phyloP scores from a whole-genome alignment of 371 early-diverging fungal species.

The Ordospora pajunii region DNA sequence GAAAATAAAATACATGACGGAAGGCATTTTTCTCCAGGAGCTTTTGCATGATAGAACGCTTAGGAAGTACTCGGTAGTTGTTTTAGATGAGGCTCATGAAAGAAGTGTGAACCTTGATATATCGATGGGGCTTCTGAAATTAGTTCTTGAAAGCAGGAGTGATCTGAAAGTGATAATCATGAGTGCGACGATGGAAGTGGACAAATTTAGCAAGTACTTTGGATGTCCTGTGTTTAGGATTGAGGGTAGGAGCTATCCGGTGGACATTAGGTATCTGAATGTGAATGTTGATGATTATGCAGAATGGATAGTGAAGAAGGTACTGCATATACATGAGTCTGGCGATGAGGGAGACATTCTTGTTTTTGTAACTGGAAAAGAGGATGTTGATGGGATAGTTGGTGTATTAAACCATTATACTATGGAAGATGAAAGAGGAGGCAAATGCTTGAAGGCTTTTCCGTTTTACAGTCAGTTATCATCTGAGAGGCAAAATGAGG shows the following conservation, averaged over 20 bases:
- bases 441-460: not conserved
- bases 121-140: conserved; percentile 35
- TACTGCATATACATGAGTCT: conserved; percentile 6
- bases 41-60: conserved; percentile 1
- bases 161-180: conserved; percentile 64
- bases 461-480: conserved; percentile 54
- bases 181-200: conserved; percentile 71
- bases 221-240: conserved; percentile 67
- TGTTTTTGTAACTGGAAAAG: conserved; percentile 51
- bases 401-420: not conserved
- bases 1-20: conserved; percentile 48
- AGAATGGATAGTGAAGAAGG: conserved; percentile 22
- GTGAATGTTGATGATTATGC: conserved; percentile 37
- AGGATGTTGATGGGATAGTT: conserved; percentile 33
- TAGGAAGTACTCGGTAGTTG: conserved; percentile 27
- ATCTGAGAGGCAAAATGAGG: conserved; percentile 50
- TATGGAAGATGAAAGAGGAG: not conserved
- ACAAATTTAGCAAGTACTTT: conserved; percentile 66
- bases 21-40: conserved; percentile 54
- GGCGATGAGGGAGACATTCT: conserved; percentile 38
- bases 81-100: conserved; percentile 56
- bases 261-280: conserved; percentile 61
- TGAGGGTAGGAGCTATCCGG: conserved; percentile 72
- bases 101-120: conserved; percentile 36
- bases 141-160: conserved; percentile 18